These are phyloP conservation scores for Syzygium jambos DNA, from an alignment of 345 rosid species.

Conservation along the genomic window DNA sequence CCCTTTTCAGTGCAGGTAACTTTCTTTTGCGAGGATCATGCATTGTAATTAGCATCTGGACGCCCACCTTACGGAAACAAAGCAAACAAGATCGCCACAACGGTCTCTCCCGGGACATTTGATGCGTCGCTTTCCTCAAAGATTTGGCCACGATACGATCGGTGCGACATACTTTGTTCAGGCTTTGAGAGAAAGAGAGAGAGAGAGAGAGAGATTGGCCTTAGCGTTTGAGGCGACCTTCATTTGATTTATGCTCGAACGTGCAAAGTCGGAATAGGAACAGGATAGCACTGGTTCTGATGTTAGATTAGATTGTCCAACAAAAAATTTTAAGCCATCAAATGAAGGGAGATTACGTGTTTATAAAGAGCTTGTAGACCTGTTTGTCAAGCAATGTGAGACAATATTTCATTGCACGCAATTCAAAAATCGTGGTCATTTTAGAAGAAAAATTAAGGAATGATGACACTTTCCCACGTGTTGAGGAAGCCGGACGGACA, in stretches of 20 bases:
- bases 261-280: background rate
- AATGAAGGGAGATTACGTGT: rapidly evolving
- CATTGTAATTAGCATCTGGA: background rate
- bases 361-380: background rate
- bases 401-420: rapidly evolving
- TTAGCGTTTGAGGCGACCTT: background rate
- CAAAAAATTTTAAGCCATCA: background rate
- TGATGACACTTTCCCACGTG: rapidly evolving
- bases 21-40: background rate
- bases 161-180: background rate
- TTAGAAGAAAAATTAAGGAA: background rate
- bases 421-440: background rate
- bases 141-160: background rate
- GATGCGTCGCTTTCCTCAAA: background rate
- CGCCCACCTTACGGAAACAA: background rate
- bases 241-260: too few species aligned
- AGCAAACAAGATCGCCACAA: background rate
- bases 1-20: background rate
- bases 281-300: rapidly evolving
- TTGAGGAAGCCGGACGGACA: background rate
- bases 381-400: rapidly evolving
- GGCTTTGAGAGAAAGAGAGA: background rate
- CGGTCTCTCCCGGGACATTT: background rate
- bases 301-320: background rate
- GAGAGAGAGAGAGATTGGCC: background rate